phyloP scores from a whole-genome alignment of 75 land plant species.

The Pinus taeda region DNA sequence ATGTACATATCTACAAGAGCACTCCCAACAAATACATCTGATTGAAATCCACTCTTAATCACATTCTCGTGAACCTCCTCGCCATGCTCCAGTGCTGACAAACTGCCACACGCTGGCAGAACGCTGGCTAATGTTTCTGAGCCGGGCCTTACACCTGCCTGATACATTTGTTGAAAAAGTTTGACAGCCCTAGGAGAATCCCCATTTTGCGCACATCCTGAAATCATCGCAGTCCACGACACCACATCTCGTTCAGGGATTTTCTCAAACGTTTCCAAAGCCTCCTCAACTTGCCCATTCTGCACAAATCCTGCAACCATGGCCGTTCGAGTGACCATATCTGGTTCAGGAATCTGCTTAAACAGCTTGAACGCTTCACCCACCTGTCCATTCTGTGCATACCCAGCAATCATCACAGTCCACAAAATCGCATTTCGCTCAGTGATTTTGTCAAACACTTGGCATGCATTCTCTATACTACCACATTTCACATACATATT shows the following conservation, averaged over 20 bases:
- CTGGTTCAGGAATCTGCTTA: slow-evolving; percentile 6
- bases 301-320: slow-evolving; percentile 13
- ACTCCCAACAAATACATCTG: neutral
- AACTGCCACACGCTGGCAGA: neutral
- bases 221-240: slow-evolving; percentile 27
- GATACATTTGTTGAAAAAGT: slow-evolving; percentile 42
- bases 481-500: no score
- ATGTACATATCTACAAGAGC: slow-evolving; percentile 4
- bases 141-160: neutral
- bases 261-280: neutral
- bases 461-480: neutral
- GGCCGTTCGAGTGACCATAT: slow-evolving; percentile 17
- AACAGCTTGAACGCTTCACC: slow-evolving; percentile 19
- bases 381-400: slow-evolving; percentile 3
- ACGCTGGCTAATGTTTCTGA: neutral
- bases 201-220: slow-evolving; percentile 15
- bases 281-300: slow-evolving; percentile 12
- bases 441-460: slow-evolving; percentile 14
- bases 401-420: slow-evolving; percentile 26
- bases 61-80: neutral
- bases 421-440: slow-evolving; percentile 20
- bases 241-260: slow-evolving; percentile 13
- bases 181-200: slow-evolving; percentile 41
- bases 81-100: neutral
- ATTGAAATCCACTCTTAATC: neutral